Base-by-base conservation (phyloP, 2,329 filamentous ascomycete species). In the Diaporthe sp. region DNA sequence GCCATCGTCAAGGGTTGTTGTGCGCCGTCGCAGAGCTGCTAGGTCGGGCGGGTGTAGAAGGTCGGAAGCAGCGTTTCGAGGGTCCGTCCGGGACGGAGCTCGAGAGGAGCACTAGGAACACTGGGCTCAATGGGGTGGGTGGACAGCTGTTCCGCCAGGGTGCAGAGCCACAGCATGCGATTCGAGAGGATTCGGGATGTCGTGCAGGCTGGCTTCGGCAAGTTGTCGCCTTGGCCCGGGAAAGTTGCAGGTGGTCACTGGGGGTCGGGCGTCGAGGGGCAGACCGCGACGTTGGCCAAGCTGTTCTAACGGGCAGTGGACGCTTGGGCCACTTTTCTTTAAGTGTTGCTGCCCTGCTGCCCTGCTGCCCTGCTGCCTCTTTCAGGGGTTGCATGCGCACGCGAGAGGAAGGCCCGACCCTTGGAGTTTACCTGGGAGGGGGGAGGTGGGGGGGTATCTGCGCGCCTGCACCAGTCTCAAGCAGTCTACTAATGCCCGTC, bases 1-100 rank as follows among this genome's bases (percentile, higher is more conserved):
- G 97, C 96, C 95, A 97, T 98, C 80, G 81, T 86, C 79, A 76
- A 77, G 76, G 77, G 44, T 59, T 75, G 69, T 70, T 47, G 42
- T 42, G 53, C 17, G 61, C 51, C 39, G 69, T 39, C 32, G 51
- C 44, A 58, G 68, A 56, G 51, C 53, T 59, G 72, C 70, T 53
- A 25, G 19, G 12, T 71, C 42, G 44, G 35, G 27, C 19, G 19
- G 53, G 12, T 22, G n/a, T 27, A 10, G 35, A 30, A 47, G 35
- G 27, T 72, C 61, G 59, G 51, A 22, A 25, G 55, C 13, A 42
- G 53, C 37, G 56, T 30, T 51, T 71, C 35, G 70, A 71, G 53
- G 53, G 59, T 39, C 65, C 35, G 59, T 37, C 12, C 35, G 56
- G 25, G 37, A 61, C 35, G 56, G 44, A 35, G 71, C 37, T 50